Percentiles rank a stretch among this genome's conserved stretches.
These are phyloP conservation scores for Chaetomium sp. DNA, from an alignment of 2,329 filamentous ascomycete genomes.

Conservation along the genomic window DNA sequence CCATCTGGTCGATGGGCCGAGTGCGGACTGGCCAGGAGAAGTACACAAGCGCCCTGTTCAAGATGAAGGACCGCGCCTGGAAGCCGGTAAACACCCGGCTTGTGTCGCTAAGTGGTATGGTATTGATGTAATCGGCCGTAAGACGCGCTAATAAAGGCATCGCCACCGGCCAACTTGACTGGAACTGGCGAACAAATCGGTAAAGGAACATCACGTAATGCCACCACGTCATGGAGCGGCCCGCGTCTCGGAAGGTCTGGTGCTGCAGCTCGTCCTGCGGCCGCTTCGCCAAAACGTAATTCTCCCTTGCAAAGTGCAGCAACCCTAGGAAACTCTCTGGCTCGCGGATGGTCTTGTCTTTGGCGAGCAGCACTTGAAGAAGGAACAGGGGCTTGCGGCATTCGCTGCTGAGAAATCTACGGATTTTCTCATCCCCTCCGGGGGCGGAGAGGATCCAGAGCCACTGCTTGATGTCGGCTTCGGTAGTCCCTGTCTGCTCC, in stretches of 20 bases:
- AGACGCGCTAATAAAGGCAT: conserved; percentile 27
- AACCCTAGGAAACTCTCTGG: conserved; percentile 28
- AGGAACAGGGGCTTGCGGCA: conserved; percentile 36
- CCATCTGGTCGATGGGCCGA: conserved; percentile 31
- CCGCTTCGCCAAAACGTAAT: conserved; percentile 20
- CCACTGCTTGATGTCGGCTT: conserved; percentile 34
- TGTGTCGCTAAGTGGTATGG: conserved; percentile 8
- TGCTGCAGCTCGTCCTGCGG: conserved; percentile 11
- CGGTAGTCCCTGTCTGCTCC: conserved; percentile 28
- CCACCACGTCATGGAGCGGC: conserved; percentile 14
- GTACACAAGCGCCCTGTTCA: conserved; percentile 35
- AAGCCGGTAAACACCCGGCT: conserved; percentile 20
- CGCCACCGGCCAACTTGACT: conserved; percentile 27
- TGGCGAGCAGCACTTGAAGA: conserved; percentile 31
- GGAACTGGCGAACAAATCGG: conserved; percentile 26
- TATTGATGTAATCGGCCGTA: conserved; percentile 24
- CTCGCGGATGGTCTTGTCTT: conserved; percentile 29
- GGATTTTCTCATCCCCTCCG: conserved; percentile 30
- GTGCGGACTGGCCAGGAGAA: conserved; percentile 32
- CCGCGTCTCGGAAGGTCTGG: conserved; percentile 1
- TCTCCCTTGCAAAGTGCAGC: conserved; percentile 29
- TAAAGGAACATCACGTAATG: conserved; percentile 23
- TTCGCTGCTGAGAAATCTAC: conserved; percentile 31
- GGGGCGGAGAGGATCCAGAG: conserved; percentile 35
- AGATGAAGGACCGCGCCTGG: conserved; percentile 30